Conservation (phyloP, 2,329 filamentous ascomycete genomes). For the Myriosclerotinia curreyana region DNA sequence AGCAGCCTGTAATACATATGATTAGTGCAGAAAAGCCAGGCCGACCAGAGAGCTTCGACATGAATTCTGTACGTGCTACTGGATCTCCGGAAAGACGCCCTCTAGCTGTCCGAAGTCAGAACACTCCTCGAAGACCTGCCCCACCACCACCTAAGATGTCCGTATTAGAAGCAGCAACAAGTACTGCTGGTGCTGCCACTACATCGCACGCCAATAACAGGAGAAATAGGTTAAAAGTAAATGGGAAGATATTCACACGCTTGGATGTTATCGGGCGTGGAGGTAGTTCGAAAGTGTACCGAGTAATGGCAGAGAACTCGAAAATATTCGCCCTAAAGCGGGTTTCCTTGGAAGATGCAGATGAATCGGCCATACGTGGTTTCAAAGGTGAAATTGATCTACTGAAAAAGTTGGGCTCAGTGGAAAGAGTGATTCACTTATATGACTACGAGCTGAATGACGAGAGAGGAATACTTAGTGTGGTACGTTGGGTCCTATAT, state of each 20-base stretch:
- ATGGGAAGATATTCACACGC: slow-evolving; percentile 85
- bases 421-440: slow-evolving; percentile 85
- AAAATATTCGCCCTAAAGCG: slow-evolving; percentile 93
- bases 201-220: slow-evolving; percentile 67
- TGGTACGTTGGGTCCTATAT: slow-evolving; percentile 53
- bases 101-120: slow-evolving; percentile 53
- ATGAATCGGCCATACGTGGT: slow-evolving; percentile 77
- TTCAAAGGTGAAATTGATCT: slow-evolving; percentile 96
- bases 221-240: slow-evolving; percentile 80
- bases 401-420: slow-evolving; percentile 73
- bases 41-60: slow-evolving; percentile 49
- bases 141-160: slow-evolving; percentile 94
- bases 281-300: slow-evolving; percentile 90
- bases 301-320: slow-evolving; percentile 94
- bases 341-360: slow-evolving; percentile 85
- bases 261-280: slow-evolving; percentile 89
- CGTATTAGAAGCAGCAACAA: slow-evolving; percentile 85
- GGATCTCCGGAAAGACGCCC: slow-evolving; percentile 56
- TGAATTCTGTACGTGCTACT: slow-evolving; percentile 41
- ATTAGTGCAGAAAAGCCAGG: slow-evolving; percentile 48
- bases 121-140: slow-evolving; percentile 75
- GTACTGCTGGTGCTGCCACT: slow-evolving; percentile 74
- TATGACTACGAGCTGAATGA: slow-evolving; percentile 93
- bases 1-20: slow-evolving; percentile 33
- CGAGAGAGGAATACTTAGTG: slow-evolving; percentile 81